Evolutionary conservation across 805 yeast species (phyloP), one percentile per base, ranked within the genome.

Genomic region (Peterozyma toletana): DNA sequence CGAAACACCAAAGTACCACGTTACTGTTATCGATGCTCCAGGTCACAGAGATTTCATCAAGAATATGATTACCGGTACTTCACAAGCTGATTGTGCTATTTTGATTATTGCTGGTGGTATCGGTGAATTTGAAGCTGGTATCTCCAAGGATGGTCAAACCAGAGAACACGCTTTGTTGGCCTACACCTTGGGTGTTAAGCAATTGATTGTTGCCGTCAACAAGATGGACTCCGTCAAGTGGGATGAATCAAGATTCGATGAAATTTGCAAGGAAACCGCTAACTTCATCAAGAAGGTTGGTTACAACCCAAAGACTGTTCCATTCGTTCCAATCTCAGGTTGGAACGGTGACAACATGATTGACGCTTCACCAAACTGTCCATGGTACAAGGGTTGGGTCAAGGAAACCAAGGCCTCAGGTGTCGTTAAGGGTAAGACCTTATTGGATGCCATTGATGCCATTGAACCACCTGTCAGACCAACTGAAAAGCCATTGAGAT

Each of bases 11-110:
- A 84, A 82, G 71, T 84, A 79, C 78, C 75, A 80, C 65, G 93
- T 86, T 64, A 87, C 95, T 63, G 93, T 87, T 64, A 86, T 86
- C 66, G 95, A 86, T 68, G 95, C 95, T 59, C 95, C 95, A 70
- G 96, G 95, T 68, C 96, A 86, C 84, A 82, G 91, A 75, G 95
- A 86, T 79, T 86, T 86, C 84, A 86, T 86, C 78, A 86, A 87
- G 83, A 86, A 86, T 78, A 86, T 86, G 95, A 86, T 86, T 67
- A 86, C 95, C 63, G 95, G 95, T 81, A 86, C 93, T 58, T 81
- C 93, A 60, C 95, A 87, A 75, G 93, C 95, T 66, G 95, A 86
- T 71, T 78, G 93, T 70, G 95, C 95, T 62, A 80, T 86, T 56
- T 79, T 86, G 66, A 87, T 87, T 63, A 85, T 86, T 67, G 95